A percentile compares a stretch with the other conserved stretches of the same genome.
These are phyloP conservation scores for Daldinia vernicosa DNA, from an alignment of 495 filamentous ascomycete species.

Conservation along the genomic window DNA sequence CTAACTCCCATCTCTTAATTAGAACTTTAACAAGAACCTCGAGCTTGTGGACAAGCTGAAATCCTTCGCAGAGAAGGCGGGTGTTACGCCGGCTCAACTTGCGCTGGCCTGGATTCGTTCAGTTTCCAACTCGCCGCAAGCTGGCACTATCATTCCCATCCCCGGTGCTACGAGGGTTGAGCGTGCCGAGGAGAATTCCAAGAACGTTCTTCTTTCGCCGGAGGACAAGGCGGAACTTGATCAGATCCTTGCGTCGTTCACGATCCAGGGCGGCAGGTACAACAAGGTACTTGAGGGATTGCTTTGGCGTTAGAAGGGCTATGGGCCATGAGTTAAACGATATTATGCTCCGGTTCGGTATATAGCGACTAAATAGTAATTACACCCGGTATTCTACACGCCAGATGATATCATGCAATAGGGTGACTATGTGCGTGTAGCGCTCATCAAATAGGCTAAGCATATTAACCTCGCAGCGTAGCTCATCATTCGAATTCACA, in stretches of 20 bases:
- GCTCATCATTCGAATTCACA: too few relatives aligned
- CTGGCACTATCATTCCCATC: constrained; percentile 73
- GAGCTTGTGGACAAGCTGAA: constrained; percentile 71
- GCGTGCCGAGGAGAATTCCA: constrained; percentile 52
- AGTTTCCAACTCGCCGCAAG: constrained; percentile 44
- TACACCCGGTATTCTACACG: background rate
- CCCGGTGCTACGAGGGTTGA: constrained; percentile 64
- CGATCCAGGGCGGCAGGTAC: constrained; percentile 5
- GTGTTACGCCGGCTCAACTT: constrained; percentile 71
- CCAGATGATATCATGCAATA: background rate
- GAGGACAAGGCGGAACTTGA: constrained; percentile 51
- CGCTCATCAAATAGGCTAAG: background rate
- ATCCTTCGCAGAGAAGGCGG: constrained; percentile 68
- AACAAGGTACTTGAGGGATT: constrained; percentile 3
- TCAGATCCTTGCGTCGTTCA: constrained; percentile 36
- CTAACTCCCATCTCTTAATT: background rate
- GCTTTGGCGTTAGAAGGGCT: constrained; percentile 2
- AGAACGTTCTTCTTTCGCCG: constrained; percentile 41
- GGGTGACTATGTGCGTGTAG: background rate
- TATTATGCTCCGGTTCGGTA: background rate
- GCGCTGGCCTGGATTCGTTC: constrained; percentile 70
- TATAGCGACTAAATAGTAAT: background rate
- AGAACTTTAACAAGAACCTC: constrained; percentile 70
- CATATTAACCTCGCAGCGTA: too few relatives aligned
- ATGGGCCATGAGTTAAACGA: background rate